Conservation (phyloP, 371 early-diverging fungal species). For the Lichtheimia corymbifera region DNA sequence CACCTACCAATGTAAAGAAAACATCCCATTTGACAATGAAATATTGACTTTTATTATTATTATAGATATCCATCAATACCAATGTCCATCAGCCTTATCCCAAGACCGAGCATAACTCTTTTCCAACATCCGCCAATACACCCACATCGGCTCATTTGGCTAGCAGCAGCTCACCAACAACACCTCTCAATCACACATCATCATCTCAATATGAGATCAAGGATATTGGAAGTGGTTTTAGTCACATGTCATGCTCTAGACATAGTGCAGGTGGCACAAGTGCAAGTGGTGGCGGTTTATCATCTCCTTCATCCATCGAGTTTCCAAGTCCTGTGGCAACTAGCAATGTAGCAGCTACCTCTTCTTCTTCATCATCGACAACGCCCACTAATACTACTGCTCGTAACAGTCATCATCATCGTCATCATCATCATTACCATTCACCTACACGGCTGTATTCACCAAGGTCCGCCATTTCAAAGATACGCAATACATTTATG, state of each 20-base stretch:
- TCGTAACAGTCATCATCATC: slow-evolving; percentile 1
- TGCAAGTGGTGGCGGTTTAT: too few relatives aligned
- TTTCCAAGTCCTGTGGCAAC: too few relatives aligned
- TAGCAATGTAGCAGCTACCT: slow-evolving; percentile 15
- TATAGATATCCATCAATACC: slow-evolving; percentile 31
- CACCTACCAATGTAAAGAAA: slow-evolving; percentile 10
- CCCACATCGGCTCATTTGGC: slow-evolving; percentile 24
- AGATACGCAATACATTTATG: slow-evolving; percentile 33
- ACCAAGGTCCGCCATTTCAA: slow-evolving; percentile 39
- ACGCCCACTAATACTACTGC: too few relatives aligned
- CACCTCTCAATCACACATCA: slow-evolving; percentile 25
- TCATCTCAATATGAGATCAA: too few relatives aligned
- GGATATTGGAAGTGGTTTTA: too few relatives aligned
- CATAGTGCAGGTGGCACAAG: too few relatives aligned
- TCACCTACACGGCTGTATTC: slow-evolving; percentile 36
- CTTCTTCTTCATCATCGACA: slow-evolving; percentile 26
- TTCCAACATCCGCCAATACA: slow-evolving; percentile 17
- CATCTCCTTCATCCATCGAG: too few relatives aligned
- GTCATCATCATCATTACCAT: slow-evolving; percentile 3
- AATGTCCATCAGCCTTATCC: slow-evolving; percentile 16
- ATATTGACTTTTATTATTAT: background rate
- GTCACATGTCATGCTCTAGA: too few relatives aligned
- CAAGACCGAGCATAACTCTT: slow-evolving; percentile 17
- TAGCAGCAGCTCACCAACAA: slow-evolving; percentile 23
- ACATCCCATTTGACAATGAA: background rate